Conservation (phyloP, 2,329 filamentous ascomycete genomes). For the Epichloe scottii region DNA sequence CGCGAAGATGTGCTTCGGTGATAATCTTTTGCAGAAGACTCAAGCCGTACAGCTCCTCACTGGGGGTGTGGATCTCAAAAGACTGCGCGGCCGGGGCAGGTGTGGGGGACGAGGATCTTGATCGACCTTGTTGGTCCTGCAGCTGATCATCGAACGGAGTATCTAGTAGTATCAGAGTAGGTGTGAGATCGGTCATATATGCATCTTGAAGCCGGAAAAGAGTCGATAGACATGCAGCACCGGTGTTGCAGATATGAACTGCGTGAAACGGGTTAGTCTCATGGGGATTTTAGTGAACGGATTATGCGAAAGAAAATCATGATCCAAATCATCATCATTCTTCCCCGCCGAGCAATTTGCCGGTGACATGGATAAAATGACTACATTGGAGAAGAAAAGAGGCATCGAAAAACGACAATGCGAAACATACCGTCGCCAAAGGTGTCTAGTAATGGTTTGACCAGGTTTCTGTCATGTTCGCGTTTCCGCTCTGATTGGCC, state of each 20-base stretch:
- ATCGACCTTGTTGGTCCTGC: constrained; percentile 19
- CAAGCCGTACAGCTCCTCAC: constrained; percentile 42
- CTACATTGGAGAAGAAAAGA: background rate
- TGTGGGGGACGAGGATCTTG: constrained; percentile 33
- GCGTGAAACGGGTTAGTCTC: constrained; percentile 11
- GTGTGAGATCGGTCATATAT: constrained; percentile 38
- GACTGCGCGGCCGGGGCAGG: constrained; percentile 23
- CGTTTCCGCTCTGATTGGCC: constrained; percentile 20
- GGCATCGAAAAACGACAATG: background rate
- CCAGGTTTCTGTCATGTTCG: constrained; percentile 30
- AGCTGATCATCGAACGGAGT: constrained; percentile 38
- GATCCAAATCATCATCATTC: too few species aligned
- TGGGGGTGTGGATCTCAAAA: constrained; percentile 27
- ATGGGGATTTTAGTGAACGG: background rate
- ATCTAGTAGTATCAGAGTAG: constrained; percentile 45
- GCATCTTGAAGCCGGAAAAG: constrained; percentile 40
- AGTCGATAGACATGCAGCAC: constrained; percentile 39
- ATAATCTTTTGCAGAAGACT: constrained; percentile 42
- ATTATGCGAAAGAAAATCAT: too few species aligned
- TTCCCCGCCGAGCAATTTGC: too few species aligned
- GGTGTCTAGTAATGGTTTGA: constrained; percentile 37
- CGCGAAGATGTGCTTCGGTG: constrained; percentile 44
- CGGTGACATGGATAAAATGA: too few species aligned
- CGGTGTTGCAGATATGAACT: constrained; percentile 44
- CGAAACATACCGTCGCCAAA: constrained; percentile 38